A percentile compares a stretch with the other conserved stretches of the same genome.
Conservation (phyloP, 2,329 filamentous ascomycete species). For the Ploettnerulaceae sp. region DNA sequence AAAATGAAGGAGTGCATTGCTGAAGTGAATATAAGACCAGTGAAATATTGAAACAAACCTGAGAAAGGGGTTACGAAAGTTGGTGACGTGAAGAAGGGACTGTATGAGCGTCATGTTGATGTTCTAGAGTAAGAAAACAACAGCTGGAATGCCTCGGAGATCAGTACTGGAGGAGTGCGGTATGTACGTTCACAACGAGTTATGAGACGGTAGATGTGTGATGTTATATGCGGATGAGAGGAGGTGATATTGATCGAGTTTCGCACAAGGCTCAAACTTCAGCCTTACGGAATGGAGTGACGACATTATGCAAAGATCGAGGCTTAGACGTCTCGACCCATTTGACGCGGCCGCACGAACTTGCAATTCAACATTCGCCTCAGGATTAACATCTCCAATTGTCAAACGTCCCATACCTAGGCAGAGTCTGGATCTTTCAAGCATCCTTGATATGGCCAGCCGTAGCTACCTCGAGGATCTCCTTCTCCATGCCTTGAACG, state of each 20-base stretch:
- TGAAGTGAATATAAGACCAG: neutral
- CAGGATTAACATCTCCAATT: no score
- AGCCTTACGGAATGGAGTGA: constrained; percentile 3
- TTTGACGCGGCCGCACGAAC: no score
- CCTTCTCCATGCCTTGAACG: constrained; percentile 69
- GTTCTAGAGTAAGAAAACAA: neutral
- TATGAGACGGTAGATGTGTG: neutral
- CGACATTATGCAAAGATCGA: constrained; percentile 1
- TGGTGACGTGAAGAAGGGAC: constrained; percentile 53
- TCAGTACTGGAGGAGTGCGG: no score
- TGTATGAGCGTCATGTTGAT: constrained; percentile 35
- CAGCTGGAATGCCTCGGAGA: no score
- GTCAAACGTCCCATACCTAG: no score
- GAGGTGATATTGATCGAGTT: no score
- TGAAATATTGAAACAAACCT: constrained; percentile 30
- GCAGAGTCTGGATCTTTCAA: neutral
- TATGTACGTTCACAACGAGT: neutral
- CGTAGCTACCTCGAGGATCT: constrained; percentile 77
- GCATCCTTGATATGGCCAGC: constrained; percentile 60
- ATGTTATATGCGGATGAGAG: neutral
- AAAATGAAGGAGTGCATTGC: neutral
- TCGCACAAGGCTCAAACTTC: neutral
- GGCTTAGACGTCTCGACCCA: neutral
- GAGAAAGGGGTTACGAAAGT: constrained; percentile 57
- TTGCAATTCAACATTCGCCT: no score